Evolutionary conservation across 306 rosid species (phyloP).

Genomic region (Vigna angularis): DNA sequence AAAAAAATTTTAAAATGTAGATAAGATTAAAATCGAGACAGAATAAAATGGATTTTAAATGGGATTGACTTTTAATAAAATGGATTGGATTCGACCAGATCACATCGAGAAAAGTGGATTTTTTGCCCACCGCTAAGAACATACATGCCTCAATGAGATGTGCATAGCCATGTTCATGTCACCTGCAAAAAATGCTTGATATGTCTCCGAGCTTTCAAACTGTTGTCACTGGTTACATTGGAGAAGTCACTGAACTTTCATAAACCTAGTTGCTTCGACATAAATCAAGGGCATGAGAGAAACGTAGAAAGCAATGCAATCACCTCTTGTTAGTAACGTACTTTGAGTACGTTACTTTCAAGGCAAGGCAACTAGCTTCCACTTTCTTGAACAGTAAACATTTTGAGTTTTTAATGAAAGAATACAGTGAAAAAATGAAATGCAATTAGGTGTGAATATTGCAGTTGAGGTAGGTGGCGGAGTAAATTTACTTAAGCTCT

Average conservation of each 20-base stretch:
- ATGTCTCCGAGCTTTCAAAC: conserved; percentile 7
- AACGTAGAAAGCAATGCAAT: conserved; percentile 62
- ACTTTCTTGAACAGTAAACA: conserved; percentile 35
- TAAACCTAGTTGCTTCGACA: conserved; percentile 39
- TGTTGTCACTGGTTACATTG: conserved; percentile 4
- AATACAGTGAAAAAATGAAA: conserved; percentile 34
- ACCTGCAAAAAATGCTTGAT: conserved; percentile 11
- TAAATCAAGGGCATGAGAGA: conserved; percentile 34
- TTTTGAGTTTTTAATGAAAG: conserved; percentile 22
- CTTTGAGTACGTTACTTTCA: conserved; percentile 54
- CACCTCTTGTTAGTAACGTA: conserved; percentile 41
- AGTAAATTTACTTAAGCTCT: conserved; percentile 26
- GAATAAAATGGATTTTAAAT: too few species aligned
- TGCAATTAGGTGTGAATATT: conserved; percentile 31
- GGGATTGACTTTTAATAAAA: too few species aligned
- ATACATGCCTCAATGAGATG: neutral
- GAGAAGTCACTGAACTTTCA: conserved; percentile 27
- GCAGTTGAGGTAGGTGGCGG: conserved; percentile 38
- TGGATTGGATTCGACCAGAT: too few species aligned
- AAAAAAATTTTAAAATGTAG: too few species aligned
- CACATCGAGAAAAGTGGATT: too few species aligned
- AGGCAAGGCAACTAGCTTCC: conserved; percentile 52
- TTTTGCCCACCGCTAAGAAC: neutral
- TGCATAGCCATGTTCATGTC: neutral
- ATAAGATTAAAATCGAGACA: too few species aligned